Conservation (phyloP, 768 basidiomycete genomes). For the Suillus tomentosus region DNA sequence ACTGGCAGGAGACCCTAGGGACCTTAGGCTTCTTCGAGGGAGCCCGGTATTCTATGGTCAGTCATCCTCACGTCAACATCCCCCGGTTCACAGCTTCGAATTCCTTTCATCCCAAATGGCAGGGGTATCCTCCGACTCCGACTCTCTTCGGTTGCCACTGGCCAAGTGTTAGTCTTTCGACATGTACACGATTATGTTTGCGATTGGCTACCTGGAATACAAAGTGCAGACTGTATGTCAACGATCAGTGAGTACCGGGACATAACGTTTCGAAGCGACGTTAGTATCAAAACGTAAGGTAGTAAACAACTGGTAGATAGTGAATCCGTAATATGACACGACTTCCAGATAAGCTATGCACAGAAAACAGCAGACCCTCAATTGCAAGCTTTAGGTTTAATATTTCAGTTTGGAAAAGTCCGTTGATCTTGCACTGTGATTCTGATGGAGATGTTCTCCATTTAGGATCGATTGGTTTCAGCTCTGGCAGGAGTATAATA, state of each 20-base stretch:
- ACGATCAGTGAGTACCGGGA: neutral
- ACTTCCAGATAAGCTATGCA: conserved; percentile 3
- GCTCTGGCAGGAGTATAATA: neutral
- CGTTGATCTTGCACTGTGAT: neutral
- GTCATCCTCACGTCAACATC: conserved; percentile 3
- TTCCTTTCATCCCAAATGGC: neutral
- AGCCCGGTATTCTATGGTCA: neutral
- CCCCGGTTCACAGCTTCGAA: neutral
- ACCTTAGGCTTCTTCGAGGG: neutral
- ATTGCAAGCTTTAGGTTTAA: neutral
- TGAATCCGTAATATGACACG: neutral
- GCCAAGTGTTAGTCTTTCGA: neutral
- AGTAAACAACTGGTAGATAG: neutral
- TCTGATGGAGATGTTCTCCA: neutral
- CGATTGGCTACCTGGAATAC: neutral
- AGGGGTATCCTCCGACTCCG: neutral
- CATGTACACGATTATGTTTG: neutral
- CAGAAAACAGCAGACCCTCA: neutral
- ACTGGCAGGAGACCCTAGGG: neutral
- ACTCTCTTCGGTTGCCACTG: neutral
- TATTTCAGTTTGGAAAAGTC: neutral
- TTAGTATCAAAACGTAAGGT: neutral
- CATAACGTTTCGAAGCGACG: neutral
- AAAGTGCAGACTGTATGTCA: neutral
- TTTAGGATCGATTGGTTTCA: neutral